Percentiles rank a stretch among this genome's conserved stretches.
phyloP scores from a whole-genome alignment of 116 monocot genomes.

The Papilionanthe hybrid region DNA sequence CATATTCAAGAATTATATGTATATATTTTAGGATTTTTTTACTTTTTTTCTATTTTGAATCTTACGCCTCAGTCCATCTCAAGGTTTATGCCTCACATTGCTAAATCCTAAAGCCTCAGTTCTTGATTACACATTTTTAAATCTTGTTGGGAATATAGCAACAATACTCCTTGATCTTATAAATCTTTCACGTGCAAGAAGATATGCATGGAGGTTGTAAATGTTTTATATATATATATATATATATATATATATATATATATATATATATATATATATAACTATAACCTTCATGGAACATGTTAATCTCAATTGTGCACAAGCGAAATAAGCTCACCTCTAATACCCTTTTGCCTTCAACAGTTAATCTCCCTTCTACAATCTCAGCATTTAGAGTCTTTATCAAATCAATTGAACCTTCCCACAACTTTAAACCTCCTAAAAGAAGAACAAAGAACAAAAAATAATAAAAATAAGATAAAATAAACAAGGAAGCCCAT shows the following conservation, averaged over 20 bases:
- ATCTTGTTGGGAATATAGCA: not conserved
- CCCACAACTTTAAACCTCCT: conserved; percentile 91
- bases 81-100: too few species aligned
- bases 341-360: conserved; percentile 68
- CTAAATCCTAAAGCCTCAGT: too few species aligned
- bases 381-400: conserved; percentile 47
- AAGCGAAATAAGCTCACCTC: conserved; percentile 46
- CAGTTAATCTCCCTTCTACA: conserved; percentile 16
- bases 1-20: too few species aligned
- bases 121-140: too few species aligned
- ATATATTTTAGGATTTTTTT: too few species aligned
- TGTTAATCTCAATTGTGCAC: not conserved
- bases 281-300: not conserved
- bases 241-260: too few species aligned
- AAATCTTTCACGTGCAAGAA: not conserved
- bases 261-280: too few species aligned
- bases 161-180: not conserved
- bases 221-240: too few species aligned
- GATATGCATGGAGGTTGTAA: not conserved
- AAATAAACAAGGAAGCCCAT: too few species aligned
- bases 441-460: not conserved
- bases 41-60: too few species aligned
- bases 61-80: too few species aligned
- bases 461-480: too few species aligned
- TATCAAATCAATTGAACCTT: conserved; percentile 75